Conservation (phyloP, 768 basidiomycete species). For the Trametes maxima region DNA sequence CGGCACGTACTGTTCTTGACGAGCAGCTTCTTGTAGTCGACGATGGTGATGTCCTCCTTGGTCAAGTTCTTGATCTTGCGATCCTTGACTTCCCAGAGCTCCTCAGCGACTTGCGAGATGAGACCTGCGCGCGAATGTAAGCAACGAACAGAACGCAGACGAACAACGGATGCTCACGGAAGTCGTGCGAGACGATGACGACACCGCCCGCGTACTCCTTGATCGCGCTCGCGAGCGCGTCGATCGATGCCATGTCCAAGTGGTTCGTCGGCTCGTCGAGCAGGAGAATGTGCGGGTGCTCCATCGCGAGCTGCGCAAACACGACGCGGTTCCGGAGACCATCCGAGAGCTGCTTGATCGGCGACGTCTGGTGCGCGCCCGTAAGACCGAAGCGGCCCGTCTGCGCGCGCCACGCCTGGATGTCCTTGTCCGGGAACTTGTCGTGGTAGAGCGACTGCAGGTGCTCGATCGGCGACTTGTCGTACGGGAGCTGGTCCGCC, state of each 20-base stretch:
- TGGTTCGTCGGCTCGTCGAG: slow-evolving; percentile 97
- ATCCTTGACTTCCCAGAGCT: slow-evolving; percentile 98
- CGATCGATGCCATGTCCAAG: slow-evolving; percentile 97
- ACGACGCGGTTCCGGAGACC: slow-evolving; percentile 97
- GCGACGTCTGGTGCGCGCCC: slow-evolving; percentile 90
- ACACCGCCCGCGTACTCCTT: slow-evolving; percentile 98
- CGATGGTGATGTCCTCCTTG: slow-evolving; percentile 86
- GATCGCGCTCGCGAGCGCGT: slow-evolving; percentile 93
- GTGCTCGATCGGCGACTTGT: slow-evolving; percentile 89
- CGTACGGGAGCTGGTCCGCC: slow-evolving; percentile 97
- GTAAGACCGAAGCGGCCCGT: slow-evolving; percentile 95
- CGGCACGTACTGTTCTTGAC: slow-evolving; percentile 69
- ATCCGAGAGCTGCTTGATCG: slow-evolving; percentile 94
- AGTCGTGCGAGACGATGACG: slow-evolving; percentile 99
- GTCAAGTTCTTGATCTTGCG: slow-evolving; percentile 92
- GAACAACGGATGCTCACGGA: slow-evolving; percentile 63
- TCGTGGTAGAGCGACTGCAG: slow-evolving; percentile 78
- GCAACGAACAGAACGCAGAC: not conserved
- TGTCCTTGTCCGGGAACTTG: slow-evolving; percentile 94
- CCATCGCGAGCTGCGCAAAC: slow-evolving; percentile 96
- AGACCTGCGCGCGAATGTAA: slow-evolving; percentile 54
- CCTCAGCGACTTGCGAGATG: slow-evolving; percentile 97
- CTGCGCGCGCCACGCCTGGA: slow-evolving; percentile 91
- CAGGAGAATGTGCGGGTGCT: slow-evolving; percentile 93
- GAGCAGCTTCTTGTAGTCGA: slow-evolving; percentile 91